These are phyloP conservation scores for Adansonia rubrostipa DNA, from an alignment of 441 rosid genomes.

Conservation along the genomic window DNA sequence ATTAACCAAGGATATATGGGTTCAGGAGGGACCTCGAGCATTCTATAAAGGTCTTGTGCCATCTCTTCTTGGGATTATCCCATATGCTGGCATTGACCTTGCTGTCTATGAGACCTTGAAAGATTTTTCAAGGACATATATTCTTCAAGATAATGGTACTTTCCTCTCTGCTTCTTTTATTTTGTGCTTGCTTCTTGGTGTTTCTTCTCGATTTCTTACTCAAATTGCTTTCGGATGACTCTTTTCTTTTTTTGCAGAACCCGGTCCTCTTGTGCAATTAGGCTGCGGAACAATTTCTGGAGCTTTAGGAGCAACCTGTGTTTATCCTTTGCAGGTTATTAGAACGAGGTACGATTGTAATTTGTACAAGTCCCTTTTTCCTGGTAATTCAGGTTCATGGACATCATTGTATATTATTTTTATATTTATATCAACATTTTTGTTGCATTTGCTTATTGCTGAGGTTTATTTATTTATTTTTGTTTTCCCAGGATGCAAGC, in stretches of 20 bases:
- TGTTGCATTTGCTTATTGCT: not conserved
- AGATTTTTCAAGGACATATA: slow-evolving; percentile 78
- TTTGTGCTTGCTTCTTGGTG: not conserved
- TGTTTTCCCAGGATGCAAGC: slow-evolving; percentile 73
- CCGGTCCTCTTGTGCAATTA: slow-evolving; percentile 87
- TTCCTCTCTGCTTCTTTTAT: slow-evolving; percentile 13
- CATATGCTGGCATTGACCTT: slow-evolving; percentile 94
- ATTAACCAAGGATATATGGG: slow-evolving; percentile 79
- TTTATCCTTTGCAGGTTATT: slow-evolving; percentile 94
- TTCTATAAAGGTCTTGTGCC: slow-evolving; percentile 96
- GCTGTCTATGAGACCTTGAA: slow-evolving; percentile 92
- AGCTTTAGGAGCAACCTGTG: slow-evolving; percentile 92
- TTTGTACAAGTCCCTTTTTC: not conserved
- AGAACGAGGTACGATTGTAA: slow-evolving; percentile 74
- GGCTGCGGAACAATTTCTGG: slow-evolving; percentile 94
- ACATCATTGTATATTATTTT: not conserved
- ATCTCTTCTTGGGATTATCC: slow-evolving; percentile 91
- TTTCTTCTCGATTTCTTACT: slow-evolving; percentile 19
- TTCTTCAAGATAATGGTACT: slow-evolving; percentile 78
- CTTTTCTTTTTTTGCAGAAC: slow-evolving; percentile 45
- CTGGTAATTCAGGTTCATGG: not conserved
- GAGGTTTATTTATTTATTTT: not conserved
- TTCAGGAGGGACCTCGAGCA: slow-evolving; percentile 89
- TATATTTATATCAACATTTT: not conserved
- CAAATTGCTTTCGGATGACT: slow-evolving; percentile 17